A percentile compares a stretch with the other conserved stretches of the same genome.
These are phyloP conservation scores for Dianthus caryophyllus DNA, from an alignment of 148 eudicot species.

Conservation along the genomic window DNA sequence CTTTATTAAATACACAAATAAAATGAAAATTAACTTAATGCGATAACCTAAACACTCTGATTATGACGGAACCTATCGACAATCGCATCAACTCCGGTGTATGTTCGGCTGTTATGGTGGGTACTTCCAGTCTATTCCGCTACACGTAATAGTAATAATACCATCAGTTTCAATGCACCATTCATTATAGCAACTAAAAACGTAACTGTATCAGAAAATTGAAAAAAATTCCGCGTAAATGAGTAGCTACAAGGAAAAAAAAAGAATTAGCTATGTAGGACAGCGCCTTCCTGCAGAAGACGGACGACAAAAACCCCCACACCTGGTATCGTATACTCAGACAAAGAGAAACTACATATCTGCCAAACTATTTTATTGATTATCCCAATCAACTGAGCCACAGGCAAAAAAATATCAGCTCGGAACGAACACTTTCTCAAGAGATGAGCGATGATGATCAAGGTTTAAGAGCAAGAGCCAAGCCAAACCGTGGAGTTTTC, in stretches of 20 bases:
- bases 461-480: slow-evolving; percentile 73
- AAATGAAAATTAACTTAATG: too few relatives aligned
- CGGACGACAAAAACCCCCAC: slow-evolving; percentile 3
- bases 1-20: too few relatives aligned
- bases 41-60: too few relatives aligned
- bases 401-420: slow-evolving; percentile 13
- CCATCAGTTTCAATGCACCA: too few relatives aligned
- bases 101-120: too few relatives aligned
- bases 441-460: slow-evolving; percentile 29
- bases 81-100: too few relatives aligned
- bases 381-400: slow-evolving; percentile 34
- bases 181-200: background rate
- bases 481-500: slow-evolving; percentile 67
- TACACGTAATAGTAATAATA: too few relatives aligned
- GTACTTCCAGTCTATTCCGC: too few relatives aligned
- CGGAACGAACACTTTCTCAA: slow-evolving; percentile 3
- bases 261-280: slow-evolving; percentile 4
- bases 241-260: slow-evolving; percentile 9
- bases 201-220: background rate
- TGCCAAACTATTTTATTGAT: slow-evolving; percentile 35
- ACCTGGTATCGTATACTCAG: slow-evolving; percentile 15
- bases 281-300: background rate
- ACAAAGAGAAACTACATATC: slow-evolving; percentile 18
- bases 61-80: too few relatives aligned
- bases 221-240: slow-evolving; percentile 4